These are phyloP conservation scores for Oryza officinalis DNA, from an alignment of 176 grass and related monocot species.

Conservation along the genomic window DNA sequence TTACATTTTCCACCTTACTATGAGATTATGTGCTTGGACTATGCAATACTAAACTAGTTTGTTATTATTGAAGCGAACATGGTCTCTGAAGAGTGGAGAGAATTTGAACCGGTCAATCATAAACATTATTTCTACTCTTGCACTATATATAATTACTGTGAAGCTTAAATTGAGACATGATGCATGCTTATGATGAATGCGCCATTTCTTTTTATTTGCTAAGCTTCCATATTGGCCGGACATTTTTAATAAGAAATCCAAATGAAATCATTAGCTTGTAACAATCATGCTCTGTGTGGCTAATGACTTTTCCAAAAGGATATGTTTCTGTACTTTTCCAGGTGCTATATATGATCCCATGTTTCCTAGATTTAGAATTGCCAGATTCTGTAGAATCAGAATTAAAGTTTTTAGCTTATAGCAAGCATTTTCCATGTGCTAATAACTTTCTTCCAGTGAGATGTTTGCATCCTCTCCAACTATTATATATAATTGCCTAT, in stretches of 20 bases:
- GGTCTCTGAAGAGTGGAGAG: neutral
- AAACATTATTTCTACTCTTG: neutral
- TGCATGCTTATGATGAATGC: neutral
- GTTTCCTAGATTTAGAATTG: neutral
- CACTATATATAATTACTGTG: neutral
- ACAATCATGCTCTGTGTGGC: too few species aligned
- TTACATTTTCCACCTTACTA: constrained; percentile 1
- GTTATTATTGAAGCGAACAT: neutral
- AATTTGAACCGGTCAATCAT: neutral
- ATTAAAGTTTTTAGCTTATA: neutral
- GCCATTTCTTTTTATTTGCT: neutral
- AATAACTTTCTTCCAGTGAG: neutral
- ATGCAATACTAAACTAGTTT: neutral
- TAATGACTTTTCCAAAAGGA: neutral
- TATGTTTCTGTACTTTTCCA: neutral
- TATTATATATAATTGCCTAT: neutral
- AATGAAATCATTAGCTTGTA: neutral
- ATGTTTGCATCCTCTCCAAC: neutral
- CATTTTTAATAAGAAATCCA: constrained; percentile 6
- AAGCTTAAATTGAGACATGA: neutral
- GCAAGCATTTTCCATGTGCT: neutral
- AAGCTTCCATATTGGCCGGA: neutral
- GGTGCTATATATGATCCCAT: neutral
- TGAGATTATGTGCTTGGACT: neutral
- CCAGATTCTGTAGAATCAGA: neutral